Conservation (phyloP, 2,329 filamentous ascomycete genomes). For the Paecilomyces dactylethromorphus region DNA sequence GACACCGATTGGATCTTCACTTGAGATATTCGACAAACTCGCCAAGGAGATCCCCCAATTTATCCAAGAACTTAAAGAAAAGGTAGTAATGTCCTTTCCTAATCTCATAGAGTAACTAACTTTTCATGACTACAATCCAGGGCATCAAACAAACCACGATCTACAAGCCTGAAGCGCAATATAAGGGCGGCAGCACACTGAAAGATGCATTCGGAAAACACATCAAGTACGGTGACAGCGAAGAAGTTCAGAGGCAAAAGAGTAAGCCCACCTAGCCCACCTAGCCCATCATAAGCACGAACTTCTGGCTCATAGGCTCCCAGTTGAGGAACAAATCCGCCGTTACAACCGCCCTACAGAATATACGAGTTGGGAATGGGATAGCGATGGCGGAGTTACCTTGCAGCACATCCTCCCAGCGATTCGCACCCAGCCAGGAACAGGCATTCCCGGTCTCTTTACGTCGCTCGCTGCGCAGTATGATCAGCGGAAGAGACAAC, state of each 20-base stretch:
- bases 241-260: constrained; percentile 34
- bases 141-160: constrained; percentile 21
- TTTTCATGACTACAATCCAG: background rate
- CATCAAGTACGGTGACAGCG: constrained; percentile 39
- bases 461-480: constrained; percentile 42
- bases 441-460: constrained; percentile 41
- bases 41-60: constrained; percentile 44
- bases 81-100: constrained; percentile 10
- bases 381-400: constrained; percentile 32
- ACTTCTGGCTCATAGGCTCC: too few relatives aligned
- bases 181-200: constrained; percentile 42
- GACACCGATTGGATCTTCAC: constrained; percentile 42
- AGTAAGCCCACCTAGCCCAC: constrained; percentile 2
- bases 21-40: constrained; percentile 41
- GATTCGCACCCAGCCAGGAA: constrained; percentile 42
- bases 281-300: too few relatives aligned
- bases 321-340: constrained; percentile 30
- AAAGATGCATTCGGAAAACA: constrained; percentile 43
- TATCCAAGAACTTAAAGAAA: constrained; percentile 34
- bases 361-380: constrained; percentile 45
- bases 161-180: constrained; percentile 40
- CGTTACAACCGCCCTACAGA: constrained; percentile 38
- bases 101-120: too few relatives aligned
- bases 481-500: constrained; percentile 25
- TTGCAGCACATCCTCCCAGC: constrained; percentile 42